Evolutionary conservation across 202 grass and related monocot species (phyloP), one percentile per base, ranked within the genome.

Genomic region (Carex arenaria): DNA sequence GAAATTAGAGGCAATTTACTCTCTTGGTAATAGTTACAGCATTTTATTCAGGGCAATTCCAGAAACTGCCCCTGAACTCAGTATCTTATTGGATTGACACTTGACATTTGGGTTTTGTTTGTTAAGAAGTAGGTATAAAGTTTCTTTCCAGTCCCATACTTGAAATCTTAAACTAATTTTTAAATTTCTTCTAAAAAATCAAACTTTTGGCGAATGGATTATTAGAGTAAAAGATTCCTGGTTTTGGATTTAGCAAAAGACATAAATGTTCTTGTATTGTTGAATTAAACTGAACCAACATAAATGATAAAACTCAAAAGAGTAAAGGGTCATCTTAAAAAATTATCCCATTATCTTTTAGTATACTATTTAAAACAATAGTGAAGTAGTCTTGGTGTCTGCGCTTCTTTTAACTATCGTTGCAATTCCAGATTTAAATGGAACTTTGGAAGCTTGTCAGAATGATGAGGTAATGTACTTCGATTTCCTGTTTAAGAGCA

Each of bases 351-450:
- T 51, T 32, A 30, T 55, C 32, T 61, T 84, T 63, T 78, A 78
- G 72, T 42, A 62, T 74, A 67, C 85, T 26, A 10, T 66, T 75
- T 42, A 66, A 67, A 60, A 74, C 36, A 68, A 28, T 64, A 74
- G 11, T 19, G 0, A 61, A 68, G 32, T 43, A 30, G 55, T 52
- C 3, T 47, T 82, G 73, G 70, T 85, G 70, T 90, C 84, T 61
- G 68, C 59, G 40, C 57, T 53, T 92, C 11, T 74, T 69, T 87
- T 36, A 78, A 59, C 66, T 68, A 36, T 80, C 60, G 56, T 94
- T 14, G 26, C 66, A 51, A 85, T 69, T 97, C 80, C 83, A 98
- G 90, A 98, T 86, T 85, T 98, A 82, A 85, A 90, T 78, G 64
- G 61, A 66, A 90, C 88, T 18, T 75, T 91, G 22, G 92, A 93